Conservation (phyloP, 345 rosid genomes). For the Eucalyptus microcorys region DNA sequence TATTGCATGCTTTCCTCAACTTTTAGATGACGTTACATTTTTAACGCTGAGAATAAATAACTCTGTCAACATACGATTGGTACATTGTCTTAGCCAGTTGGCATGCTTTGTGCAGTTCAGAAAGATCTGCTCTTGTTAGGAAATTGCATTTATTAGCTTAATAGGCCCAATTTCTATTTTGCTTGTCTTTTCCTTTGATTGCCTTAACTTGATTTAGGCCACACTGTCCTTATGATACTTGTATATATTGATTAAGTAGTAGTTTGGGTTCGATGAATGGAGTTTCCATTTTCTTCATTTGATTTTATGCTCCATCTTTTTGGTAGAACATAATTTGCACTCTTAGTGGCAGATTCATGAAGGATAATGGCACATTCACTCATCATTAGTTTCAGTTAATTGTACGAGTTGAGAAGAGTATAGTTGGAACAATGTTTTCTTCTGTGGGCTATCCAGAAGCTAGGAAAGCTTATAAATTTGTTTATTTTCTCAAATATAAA, state of each 20-base stretch:
- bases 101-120: background rate
- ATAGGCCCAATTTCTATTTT: background rate
- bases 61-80: background rate
- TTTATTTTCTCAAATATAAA: background rate
- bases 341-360: background rate
- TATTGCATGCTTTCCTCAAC: background rate
- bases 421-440: background rate
- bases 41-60: background rate
- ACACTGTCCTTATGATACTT: background rate
- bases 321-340: background rate
- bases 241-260: background rate
- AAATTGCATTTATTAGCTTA: background rate
- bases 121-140: background rate
- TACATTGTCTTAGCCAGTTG: background rate
- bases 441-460: background rate
- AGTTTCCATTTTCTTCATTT: background rate
- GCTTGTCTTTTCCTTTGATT: background rate
- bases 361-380: background rate
- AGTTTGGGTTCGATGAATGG: background rate
- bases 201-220: background rate
- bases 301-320: background rate
- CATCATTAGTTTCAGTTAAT: background rate
- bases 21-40: background rate
- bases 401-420: background rate
- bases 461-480: background rate